phyloP scores from a whole-genome alignment of 1,284 basidiomycete genomes.

The Peniophora sp. region DNA sequence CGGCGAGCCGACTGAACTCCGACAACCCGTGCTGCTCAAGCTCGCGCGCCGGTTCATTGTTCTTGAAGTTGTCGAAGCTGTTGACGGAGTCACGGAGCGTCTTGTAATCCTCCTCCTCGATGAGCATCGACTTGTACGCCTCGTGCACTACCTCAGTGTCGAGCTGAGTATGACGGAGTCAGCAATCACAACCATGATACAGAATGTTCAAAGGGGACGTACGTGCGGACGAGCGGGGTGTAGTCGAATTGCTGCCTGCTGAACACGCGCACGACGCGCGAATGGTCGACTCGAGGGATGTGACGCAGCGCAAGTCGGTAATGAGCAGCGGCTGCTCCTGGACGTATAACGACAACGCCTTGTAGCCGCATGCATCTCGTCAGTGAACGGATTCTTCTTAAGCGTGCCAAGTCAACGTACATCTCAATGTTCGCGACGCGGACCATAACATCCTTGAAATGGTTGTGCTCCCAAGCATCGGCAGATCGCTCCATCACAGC shows the following conservation, averaged over 20 bases:
- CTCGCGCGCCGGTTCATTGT: conserved; percentile 78
- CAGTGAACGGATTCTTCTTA: conserved; percentile 6
- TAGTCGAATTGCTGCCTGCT: conserved; percentile 76
- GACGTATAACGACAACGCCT: conserved; percentile 82
- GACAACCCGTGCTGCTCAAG: conserved; percentile 89
- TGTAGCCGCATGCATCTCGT: conserved; percentile 66
- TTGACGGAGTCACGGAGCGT: conserved; percentile 94
- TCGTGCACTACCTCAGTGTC: conserved; percentile 97
- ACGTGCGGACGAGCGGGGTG: conserved; percentile 91
- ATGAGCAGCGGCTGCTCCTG: conserved; percentile 91
- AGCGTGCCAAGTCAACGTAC: conserved; percentile 41
- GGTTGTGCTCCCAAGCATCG: conserved; percentile 98
- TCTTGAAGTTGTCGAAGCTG: conserved; percentile 97
- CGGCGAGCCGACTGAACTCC: conserved; percentile 92
- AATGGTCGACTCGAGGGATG: conserved; percentile 94
- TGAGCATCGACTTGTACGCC: conserved; percentile 93
- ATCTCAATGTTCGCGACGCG: conserved; percentile 98
- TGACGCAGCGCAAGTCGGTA: conserved; percentile 87
- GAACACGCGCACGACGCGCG: conserved; percentile 94
- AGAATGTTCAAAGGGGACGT: conserved; percentile 94
- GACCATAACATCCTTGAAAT: conserved; percentile 95
- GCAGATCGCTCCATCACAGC: conserved; percentile 97
- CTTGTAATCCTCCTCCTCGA: conserved; percentile 98
- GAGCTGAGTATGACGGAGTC: conserved; percentile 39
- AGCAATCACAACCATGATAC: conserved; percentile 26